phyloP scores from a whole-genome alignment of 768 basidiomycete species.

The Heimioporus sp. region DNA sequence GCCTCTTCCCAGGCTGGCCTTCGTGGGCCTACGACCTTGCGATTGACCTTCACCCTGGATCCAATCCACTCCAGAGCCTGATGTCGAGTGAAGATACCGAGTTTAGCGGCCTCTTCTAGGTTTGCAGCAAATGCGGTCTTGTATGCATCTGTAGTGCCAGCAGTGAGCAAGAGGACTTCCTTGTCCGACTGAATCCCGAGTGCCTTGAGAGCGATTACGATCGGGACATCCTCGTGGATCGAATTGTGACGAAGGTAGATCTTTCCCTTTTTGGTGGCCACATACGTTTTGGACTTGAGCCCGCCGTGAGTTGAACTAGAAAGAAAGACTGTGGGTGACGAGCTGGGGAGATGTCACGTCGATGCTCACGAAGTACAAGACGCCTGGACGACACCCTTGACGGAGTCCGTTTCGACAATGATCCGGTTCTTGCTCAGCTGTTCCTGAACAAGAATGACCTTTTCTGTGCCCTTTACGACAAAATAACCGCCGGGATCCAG shows the following conservation, averaged over 20 bases:
- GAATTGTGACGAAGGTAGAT: constrained; percentile 98
- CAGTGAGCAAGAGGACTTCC: constrained; percentile 92
- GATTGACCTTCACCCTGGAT: constrained; percentile 84
- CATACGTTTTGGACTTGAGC: constrained; percentile 96
- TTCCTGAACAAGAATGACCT: constrained; percentile 98
- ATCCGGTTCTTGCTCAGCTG: constrained; percentile 99
- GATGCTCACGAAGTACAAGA: constrained; percentile 89
- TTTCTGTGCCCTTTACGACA: constrained; percentile 98
- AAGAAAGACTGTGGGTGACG: constrained; percentile 11
- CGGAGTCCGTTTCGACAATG: constrained; percentile 92
- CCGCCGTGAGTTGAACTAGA: constrained; percentile 76
- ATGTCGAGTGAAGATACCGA: constrained; percentile 87
- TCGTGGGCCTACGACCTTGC: constrained; percentile 75
- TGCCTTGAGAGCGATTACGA: constrained; percentile 94
- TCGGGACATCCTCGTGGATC: constrained; percentile 94
- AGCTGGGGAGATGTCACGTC: neutral
- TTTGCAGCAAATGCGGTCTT: constrained; percentile 85
- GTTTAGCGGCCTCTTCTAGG: constrained; percentile 90
- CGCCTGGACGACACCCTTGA: constrained; percentile 89
- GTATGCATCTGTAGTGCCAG: constrained; percentile 88
- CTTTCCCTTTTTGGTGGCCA: constrained; percentile 90
- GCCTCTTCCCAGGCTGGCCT: constrained; percentile 94
- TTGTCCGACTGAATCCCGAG: constrained; percentile 97
- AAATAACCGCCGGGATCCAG: constrained; percentile 99
- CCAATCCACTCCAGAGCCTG: constrained; percentile 97